Percentiles rank a stretch among this genome's conserved stretches.
These are phyloP conservation scores for Trichosporon faecale DNA, from an alignment of 1,284 basidiomycete species.

Conservation along the genomic window DNA sequence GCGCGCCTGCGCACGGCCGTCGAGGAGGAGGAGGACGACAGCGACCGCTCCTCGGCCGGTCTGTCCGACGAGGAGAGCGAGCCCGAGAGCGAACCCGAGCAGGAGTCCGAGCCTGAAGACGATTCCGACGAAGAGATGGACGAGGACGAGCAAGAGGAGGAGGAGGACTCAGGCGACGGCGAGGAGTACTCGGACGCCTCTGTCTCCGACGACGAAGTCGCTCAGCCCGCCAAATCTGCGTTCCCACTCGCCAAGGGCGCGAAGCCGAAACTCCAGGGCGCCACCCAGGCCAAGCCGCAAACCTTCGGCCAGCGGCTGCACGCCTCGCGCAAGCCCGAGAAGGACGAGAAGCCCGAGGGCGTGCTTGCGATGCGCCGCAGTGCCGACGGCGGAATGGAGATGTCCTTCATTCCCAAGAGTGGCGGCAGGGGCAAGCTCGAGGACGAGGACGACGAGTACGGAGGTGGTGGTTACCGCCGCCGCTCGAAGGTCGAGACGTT, in stretches of 20 bases:
- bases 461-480: conserved; percentile 49
- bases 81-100: conserved; percentile 41
- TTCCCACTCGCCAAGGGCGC: conserved; percentile 27
- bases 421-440: conserved; percentile 21
- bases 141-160: conserved; percentile 50
- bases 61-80: conserved; percentile 61
- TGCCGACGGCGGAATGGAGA: conserved; percentile 56
- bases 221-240: conserved; percentile 26
- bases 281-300: conserved; percentile 28
- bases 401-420: conserved; percentile 54
- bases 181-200: conserved; percentile 48
- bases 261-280: conserved; percentile 39
- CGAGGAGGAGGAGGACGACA: conserved; percentile 84
- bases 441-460: conserved; percentile 43
- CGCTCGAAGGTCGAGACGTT: conserved; percentile 66
- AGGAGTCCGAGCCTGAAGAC: conserved; percentile 30
- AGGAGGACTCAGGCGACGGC: conserved; percentile 57
- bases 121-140: conserved; percentile 45
- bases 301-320: conserved; percentile 52
- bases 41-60: conserved; percentile 63
- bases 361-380: conserved; percentile 46
- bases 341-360: conserved; percentile 31
- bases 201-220: conserved; percentile 50
- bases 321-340: conserved; percentile 23
- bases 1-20: conserved; percentile 67